Evolutionary conservation across 306 rosid species (phyloP), one percentile per base, ranked within the genome.

Genomic region (Styphnolobium japonicum): DNA sequence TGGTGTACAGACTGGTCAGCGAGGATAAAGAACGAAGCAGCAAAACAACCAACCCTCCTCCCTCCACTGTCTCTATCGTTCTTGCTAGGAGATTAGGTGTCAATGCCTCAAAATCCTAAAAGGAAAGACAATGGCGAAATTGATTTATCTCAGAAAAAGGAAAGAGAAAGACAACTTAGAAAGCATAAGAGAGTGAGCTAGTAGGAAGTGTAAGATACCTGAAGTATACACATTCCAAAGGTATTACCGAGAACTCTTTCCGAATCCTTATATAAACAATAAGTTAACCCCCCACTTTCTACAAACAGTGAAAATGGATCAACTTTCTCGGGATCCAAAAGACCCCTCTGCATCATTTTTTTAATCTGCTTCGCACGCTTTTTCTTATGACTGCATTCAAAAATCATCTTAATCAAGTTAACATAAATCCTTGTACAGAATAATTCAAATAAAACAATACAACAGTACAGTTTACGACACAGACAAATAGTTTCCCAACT

Each of bases 21-120:
- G 99, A 95, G 71, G 96, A 65, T 23, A 95, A 78, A 67, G 99
- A 87, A 65, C 88, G 96, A 69, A 95, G 85, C 55, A 95, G 81
- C 87, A 95, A 86, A 78, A 95, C 48, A 65, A 95, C 52, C 82
- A 95, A n/a, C 49, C 99, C 99, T 46, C 99, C 99, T 77, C 99
- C 99, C 86, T 95, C 97, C 73, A 93, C 99, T 0, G 99, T 95
- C 86, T 95, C 99, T 77, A 95, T 91, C 0, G 99, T 90, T 83
- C 99, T 91, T 70, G 98, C 99, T 2, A 95, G 88, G 40, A 93
- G 90, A 88, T 95, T 95, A 27, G 99, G 98, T 6, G 98, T 93
- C 89, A 95, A 60, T 10, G 98, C 99, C 82, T 91, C 99, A 76
- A 92, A 95, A 83, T 95, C 99, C 99, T 95, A 81, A 65, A 72